These are phyloP conservation scores for Sesbania bispinosa DNA, from an alignment of 306 rosid species.

Conservation along the genomic window DNA sequence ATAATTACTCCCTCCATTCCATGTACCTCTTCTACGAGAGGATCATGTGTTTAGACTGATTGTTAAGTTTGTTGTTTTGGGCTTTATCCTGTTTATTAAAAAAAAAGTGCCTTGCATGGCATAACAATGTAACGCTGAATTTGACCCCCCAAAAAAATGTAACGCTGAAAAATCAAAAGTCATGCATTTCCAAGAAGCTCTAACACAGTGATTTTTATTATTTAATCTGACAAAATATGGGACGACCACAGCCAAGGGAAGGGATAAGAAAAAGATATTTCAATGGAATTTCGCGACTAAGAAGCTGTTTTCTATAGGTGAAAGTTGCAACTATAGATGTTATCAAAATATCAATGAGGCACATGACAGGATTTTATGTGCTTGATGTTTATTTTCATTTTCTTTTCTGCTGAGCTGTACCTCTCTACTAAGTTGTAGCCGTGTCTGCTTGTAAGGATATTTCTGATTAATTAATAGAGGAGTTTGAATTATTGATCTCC, in stretches of 20 bases:
- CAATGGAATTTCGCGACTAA: not conserved
- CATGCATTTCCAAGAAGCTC: not conserved
- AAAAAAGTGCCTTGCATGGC: not conserved
- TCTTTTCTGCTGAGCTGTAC: not conserved
- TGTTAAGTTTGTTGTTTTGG: too few relatives aligned
- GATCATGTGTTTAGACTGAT: too few relatives aligned
- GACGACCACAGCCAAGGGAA: not conserved
- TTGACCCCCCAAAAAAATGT: too few relatives aligned
- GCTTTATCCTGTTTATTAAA: too few relatives aligned
- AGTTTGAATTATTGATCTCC: not conserved
- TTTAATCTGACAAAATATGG: not conserved
- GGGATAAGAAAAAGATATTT: not conserved
- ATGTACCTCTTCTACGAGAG: too few relatives aligned
- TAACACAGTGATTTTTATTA: too few relatives aligned
- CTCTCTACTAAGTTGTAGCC: conserved; percentile 1
- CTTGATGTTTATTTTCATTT: not conserved
- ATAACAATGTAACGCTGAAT: too few relatives aligned
- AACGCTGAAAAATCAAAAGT: not conserved
- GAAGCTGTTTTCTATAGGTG: not conserved
- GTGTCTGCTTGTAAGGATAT: not conserved
- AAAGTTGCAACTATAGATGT: not conserved
- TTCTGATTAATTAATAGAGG: not conserved
- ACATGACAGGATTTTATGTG: not conserved
- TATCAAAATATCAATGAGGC: not conserved
- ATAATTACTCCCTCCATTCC: too few relatives aligned